Conservation (phyloP, 495 filamentous ascomycete species). For the Xanthoparmelia taractica region DNA sequence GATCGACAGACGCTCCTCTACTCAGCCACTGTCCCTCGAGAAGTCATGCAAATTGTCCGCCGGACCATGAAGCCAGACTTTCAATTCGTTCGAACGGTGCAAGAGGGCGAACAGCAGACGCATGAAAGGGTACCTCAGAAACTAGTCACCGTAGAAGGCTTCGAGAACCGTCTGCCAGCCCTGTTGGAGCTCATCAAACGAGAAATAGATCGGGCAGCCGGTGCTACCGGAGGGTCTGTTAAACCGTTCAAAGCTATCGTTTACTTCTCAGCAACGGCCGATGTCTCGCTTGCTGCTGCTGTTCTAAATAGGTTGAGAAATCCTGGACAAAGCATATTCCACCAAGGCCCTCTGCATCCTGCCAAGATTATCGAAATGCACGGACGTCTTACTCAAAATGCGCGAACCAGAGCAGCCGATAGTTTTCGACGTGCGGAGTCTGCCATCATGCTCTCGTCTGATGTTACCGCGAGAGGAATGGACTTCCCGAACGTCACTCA, state of each 20-base stretch:
- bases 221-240: slow-evolving; percentile 27
- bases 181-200: slow-evolving; percentile 65
- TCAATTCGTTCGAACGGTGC: slow-evolving; percentile 75
- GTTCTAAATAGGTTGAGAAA: slow-evolving; percentile 50
- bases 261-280: slow-evolving; percentile 73
- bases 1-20: slow-evolving; percentile 86
- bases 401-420: slow-evolving; percentile 60
- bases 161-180: slow-evolving; percentile 70
- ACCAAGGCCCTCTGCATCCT: slow-evolving; percentile 40
- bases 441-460: slow-evolving; percentile 80
- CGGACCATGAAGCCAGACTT: slow-evolving; percentile 63
- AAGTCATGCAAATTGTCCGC: slow-evolving; percentile 73
- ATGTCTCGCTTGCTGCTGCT: slow-evolving; percentile 53
- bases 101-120: slow-evolving; percentile 70
- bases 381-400: slow-evolving; percentile 60
- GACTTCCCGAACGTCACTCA: slow-evolving; percentile 68
- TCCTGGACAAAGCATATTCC: slow-evolving; percentile 21
- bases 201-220: slow-evolving; percentile 36
- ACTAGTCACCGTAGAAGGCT: slow-evolving; percentile 52
- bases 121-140: slow-evolving; percentile 79
- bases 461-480: slow-evolving; percentile 90
- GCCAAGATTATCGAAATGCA: slow-evolving; percentile 63
- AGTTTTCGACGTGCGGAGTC: slow-evolving; percentile 55
- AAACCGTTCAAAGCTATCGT: slow-evolving; percentile 88
- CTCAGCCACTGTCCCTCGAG: slow-evolving; percentile 81